phyloP scores from a whole-genome alignment of 805 yeast species.

The Torulaspora delbrueckii region DNA sequence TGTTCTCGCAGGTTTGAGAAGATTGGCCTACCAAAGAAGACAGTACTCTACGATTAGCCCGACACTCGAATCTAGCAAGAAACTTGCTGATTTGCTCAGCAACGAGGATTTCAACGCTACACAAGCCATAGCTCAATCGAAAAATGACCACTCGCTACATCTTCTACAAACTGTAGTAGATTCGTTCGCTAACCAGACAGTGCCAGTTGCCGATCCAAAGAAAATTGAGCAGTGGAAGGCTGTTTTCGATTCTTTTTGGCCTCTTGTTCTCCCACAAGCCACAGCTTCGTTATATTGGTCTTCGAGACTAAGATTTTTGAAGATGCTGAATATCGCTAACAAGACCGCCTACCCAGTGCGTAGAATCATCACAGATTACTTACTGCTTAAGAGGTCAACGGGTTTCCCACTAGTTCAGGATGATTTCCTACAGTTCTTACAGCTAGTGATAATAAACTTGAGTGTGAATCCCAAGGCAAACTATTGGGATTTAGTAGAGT shows the following conservation, averaged over 20 bases:
- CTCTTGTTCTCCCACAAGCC: constrained; percentile 14
- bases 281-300: constrained; percentile 20
- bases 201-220: constrained; percentile 1
- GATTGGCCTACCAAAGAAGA: constrained; percentile 28
- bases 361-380: constrained; percentile 19
- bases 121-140: not conserved
- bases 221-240: constrained; percentile 15
- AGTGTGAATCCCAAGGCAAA: constrained; percentile 4
- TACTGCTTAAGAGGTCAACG: constrained; percentile 17
- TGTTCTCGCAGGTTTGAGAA: constrained; percentile 29
- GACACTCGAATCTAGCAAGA: constrained; percentile 1
- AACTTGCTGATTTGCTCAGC: constrained; percentile 6
- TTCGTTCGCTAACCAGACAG: constrained; percentile 9
- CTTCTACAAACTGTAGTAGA: constrained; percentile 8
- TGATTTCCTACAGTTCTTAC: constrained; percentile 22
- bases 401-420: constrained; percentile 15
- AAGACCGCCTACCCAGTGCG: constrained; percentile 8
- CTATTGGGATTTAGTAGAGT: constrained; percentile 15
- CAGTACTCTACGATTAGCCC: constrained; percentile 22
- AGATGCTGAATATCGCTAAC: constrained; percentile 15
- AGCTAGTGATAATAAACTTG: constrained; percentile 10
- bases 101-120: constrained; percentile 17
- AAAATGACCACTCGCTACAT: constrained; percentile 1
- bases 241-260: constrained; percentile 25
- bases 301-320: constrained; percentile 17